A percentile compares a stretch with the other conserved stretches of the same genome.
Evolutionary conservation across 805 yeast species (phyloP).

Genomic region (Starmerella sp.): DNA sequence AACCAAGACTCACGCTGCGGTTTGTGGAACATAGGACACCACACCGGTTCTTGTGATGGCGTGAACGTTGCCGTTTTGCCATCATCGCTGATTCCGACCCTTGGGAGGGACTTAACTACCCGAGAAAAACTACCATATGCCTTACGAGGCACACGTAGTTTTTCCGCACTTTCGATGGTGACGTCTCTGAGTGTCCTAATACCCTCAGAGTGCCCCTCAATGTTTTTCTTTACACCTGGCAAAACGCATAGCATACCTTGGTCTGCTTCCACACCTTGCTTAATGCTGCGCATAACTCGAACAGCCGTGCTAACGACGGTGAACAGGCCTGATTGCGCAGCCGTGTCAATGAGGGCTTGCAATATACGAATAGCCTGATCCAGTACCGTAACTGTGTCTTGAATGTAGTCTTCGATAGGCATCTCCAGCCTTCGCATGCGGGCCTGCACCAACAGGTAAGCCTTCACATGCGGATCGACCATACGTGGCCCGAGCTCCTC

Average conservation of each 20-base stretch:
- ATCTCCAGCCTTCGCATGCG: constrained; percentile 59
- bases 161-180: constrained; percentile 31
- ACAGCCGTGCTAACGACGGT: constrained; percentile 52
- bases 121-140: constrained; percentile 40
- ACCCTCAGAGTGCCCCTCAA: background rate
- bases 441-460: constrained; percentile 62
- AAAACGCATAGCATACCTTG: constrained; percentile 17
- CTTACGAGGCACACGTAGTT: constrained; percentile 35
- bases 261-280: constrained; percentile 42
- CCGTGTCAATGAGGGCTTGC: constrained; percentile 85
- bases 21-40: constrained; percentile 77
- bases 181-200: constrained; percentile 22
- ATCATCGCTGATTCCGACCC: constrained; percentile 43
- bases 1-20: constrained; percentile 92
- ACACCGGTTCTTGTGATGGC: constrained; percentile 36
- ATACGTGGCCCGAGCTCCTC: constrained; percentile 35
- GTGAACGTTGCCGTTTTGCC: constrained; percentile 27
- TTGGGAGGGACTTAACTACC: constrained; percentile 51
- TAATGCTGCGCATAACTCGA: constrained; percentile 68
- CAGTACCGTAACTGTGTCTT: constrained; percentile 82
- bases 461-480: constrained; percentile 83
- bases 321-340: constrained; percentile 70
- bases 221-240: constrained; percentile 17
- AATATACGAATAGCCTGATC: constrained; percentile 90
- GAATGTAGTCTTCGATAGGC: constrained; percentile 91